Evolutionary conservation across 257 asterid species (phyloP).

Genomic region (Parsonsia alboflavescens): DNA sequence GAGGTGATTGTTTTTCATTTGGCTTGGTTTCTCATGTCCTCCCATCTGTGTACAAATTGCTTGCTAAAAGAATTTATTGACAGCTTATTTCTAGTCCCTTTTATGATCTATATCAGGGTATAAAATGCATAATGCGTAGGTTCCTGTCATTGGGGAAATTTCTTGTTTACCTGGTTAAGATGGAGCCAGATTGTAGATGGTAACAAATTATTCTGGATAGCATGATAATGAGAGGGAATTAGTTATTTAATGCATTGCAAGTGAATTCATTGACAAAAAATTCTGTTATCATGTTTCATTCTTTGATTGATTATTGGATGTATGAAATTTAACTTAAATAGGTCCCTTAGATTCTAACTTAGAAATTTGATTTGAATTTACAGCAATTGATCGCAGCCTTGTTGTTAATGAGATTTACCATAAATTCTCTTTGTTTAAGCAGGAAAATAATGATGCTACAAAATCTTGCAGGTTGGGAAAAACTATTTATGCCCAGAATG

Average conservation of each 20-base stretch:
- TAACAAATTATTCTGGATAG: neutral
- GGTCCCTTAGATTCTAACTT: neutral
- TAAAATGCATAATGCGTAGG: neutral
- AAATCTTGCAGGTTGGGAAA: conserved; percentile 47
- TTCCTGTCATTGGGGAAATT: neutral
- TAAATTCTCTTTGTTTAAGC: neutral
- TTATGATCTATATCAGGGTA: neutral
- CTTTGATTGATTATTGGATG: neutral
- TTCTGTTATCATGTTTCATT: neutral
- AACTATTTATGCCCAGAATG: conserved; percentile 57
- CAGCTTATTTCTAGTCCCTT: neutral
- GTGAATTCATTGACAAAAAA: neutral
- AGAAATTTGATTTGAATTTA: neutral
- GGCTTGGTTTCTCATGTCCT: neutral
- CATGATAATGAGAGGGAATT: neutral
- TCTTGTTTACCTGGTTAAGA: neutral
- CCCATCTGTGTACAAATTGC: neutral
- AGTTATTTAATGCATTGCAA: neutral
- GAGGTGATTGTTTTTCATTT: conserved; percentile 54
- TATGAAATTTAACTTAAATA: neutral
- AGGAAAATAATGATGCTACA: neutral
- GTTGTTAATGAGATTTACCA: neutral
- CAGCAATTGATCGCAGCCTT: neutral
- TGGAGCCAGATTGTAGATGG: neutral
- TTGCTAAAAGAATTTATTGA: neutral